Evolutionary conservation across 441 rosid species (phyloP).

Genomic region (Populus trichocarpa): DNA sequence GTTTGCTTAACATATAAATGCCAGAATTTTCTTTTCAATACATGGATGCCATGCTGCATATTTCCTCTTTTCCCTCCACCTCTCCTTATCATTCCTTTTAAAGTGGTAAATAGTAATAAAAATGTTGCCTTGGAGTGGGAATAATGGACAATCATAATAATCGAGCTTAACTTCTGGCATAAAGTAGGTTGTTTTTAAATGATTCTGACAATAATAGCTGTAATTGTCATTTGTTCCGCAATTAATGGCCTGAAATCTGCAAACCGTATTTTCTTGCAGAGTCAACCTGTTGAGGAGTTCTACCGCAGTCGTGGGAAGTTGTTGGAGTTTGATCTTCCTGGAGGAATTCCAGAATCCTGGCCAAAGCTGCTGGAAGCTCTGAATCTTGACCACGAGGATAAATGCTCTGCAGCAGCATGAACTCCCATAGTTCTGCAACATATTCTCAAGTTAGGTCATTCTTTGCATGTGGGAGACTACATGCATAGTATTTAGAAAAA

Average conservation of each 20-base stretch:
- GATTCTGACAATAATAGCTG: background rate
- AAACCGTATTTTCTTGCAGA: constrained; percentile 43
- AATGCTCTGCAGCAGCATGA: constrained; percentile 69
- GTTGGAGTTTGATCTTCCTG: constrained; percentile 86
- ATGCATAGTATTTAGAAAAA: constrained; percentile 25
- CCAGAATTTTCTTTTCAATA: background rate
- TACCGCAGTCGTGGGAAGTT: constrained; percentile 69
- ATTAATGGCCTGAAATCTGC: background rate
- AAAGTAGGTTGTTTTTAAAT: background rate
- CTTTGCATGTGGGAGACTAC: constrained; percentile 43
- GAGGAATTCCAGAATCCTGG: constrained; percentile 98
- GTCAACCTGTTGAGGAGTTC: constrained; percentile 83
- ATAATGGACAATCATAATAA: background rate
- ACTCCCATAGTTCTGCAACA: constrained; percentile 6
- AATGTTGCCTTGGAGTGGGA: background rate
- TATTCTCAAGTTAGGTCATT: constrained; percentile 41
- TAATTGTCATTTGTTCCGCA: background rate
- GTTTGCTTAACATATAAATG: background rate
- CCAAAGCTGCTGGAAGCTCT: constrained; percentile 86
- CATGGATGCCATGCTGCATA: background rate
- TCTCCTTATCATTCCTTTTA: background rate
- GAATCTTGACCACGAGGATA: constrained; percentile 58
- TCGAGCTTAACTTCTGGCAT: background rate
- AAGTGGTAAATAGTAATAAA: background rate
- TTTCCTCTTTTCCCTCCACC: background rate